These are phyloP conservation scores for Nakaseomyces nivariensis DNA, from an alignment of 1,139 yeast species.

Conservation along the genomic window DNA sequence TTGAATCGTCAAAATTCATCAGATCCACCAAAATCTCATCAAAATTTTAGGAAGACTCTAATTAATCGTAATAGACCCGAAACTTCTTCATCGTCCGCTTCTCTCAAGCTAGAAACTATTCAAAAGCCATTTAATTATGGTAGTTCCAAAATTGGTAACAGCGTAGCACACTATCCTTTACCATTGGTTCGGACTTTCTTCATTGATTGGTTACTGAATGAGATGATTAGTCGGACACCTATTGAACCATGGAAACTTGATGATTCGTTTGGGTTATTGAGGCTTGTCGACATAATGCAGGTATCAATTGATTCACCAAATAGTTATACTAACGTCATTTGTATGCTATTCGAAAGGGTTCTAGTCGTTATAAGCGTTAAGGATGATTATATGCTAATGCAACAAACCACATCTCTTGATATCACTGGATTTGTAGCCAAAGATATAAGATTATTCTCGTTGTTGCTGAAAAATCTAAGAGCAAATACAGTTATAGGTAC, in stretches of 20 bases:
- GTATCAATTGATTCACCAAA: slow-evolving; percentile 15
- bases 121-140: not conserved
- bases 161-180: slow-evolving; percentile 9
- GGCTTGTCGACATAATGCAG: slow-evolving; percentile 23
- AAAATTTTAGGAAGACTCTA: not conserved
- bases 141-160: not conserved
- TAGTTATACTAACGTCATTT: slow-evolving; percentile 14
- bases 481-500: slow-evolving; percentile 6
- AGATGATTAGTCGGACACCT: slow-evolving; percentile 6
- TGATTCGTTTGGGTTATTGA: slow-evolving; percentile 21
- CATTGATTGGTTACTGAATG: slow-evolving; percentile 15
- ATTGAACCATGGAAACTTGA: slow-evolving; percentile 17
- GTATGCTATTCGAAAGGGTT: slow-evolving; percentile 23
- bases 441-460: not conserved
- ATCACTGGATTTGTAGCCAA: not conserved
- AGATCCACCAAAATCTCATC: not conserved
- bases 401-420: not conserved
- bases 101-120: too few species aligned
- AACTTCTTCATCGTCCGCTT: not conserved
- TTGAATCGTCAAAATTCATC: slow-evolving; percentile 6
- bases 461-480: not conserved
- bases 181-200: slow-evolving; percentile 22
- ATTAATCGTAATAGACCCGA: not conserved
- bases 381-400: slow-evolving; percentile 4
- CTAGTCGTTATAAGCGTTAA: slow-evolving; percentile 13